Base-by-base conservation (phyloP, 2,329 filamentous ascomycete genomes). In the Colletotrichum lupini region DNA sequence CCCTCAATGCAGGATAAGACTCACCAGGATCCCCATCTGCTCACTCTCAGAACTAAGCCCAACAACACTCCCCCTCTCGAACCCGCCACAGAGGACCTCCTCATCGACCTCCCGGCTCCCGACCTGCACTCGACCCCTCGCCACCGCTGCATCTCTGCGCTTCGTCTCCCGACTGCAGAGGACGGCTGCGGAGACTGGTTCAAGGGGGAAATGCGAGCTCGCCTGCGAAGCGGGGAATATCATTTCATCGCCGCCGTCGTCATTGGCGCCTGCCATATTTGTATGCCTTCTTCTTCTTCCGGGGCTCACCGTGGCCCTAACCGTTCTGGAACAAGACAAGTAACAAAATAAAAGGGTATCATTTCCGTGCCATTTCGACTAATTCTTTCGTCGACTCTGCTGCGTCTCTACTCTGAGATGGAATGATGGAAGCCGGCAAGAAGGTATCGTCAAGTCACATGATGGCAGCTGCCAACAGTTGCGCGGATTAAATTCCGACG, bases 31-130 rank as follows among this genome's bases (percentile, higher is more conserved):
- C 1, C 85, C 87, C 71, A 88, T 78, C n/a, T 82, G 82, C 53
- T 85, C 86, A 24, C 87, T 85, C 78, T 89, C 88, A 0, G 86
- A 81, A 68, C 88, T 91, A 67, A 91, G 67, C 1, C 89, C 89
- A 1, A 89, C 85, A 0, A 91, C 84, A 24, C 80, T 81, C 0
- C 88, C 89, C n/a, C 86, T 79, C 78, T 87, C 84, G 12, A 90
- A 80, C 0, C 87, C 88, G 2, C 81, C 82, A 6, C 84, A 68
- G 5, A 91, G 79, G 6, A 87, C 82, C 35, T 85, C 78, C 2
- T 82, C 79, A 74, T 91, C 89, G 42, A 91, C 75, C 73, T 86
- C 87, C 2, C 61, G 55, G 65, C 87, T 89, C 14, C 88, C 89
- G 1, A 83, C 86, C 32, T 76, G 71, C 35, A 85, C 79, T 5